Evolutionary conservation across 2,329 filamentous ascomycete species (phyloP).

Genomic region (Xylariaceae sp.): DNA sequence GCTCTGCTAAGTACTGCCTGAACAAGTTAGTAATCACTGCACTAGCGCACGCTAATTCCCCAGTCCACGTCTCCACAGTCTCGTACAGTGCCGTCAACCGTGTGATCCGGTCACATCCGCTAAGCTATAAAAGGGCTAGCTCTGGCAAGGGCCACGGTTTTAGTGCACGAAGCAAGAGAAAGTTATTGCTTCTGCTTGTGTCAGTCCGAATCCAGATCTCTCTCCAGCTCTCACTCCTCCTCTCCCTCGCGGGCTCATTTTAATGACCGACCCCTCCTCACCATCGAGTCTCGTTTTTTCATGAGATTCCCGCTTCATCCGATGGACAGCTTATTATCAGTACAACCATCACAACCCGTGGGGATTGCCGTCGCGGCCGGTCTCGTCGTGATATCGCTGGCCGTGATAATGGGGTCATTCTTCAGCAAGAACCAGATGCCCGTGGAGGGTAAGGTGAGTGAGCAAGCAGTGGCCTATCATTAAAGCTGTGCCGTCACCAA

Average conservation of each 20-base stretch:
- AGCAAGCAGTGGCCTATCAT: not conserved
- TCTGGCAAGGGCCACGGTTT: not conserved
- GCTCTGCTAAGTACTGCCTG: not conserved
- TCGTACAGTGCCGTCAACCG: too few relatives aligned
- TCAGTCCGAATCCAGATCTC: not conserved
- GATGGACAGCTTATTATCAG: slow-evolving; percentile 18
- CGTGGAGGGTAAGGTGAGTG: slow-evolving; percentile 71
- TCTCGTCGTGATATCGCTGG: slow-evolving; percentile 34
- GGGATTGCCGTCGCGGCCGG: slow-evolving; percentile 25
- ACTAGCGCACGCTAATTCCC: not conserved
- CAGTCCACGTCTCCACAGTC: too few relatives aligned
- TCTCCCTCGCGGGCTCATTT: not conserved
- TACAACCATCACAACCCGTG: slow-evolving; percentile 4
- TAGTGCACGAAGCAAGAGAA: not conserved
- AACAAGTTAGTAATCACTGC: not conserved
- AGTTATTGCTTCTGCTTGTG: not conserved
- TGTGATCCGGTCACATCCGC: not conserved
- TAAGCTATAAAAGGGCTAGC: not conserved
- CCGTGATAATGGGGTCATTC: slow-evolving; percentile 61
- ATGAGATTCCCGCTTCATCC: not conserved
- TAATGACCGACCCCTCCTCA: not conserved
- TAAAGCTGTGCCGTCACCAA: too few relatives aligned
- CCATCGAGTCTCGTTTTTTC: not conserved
- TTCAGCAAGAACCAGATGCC: slow-evolving; percentile 69
- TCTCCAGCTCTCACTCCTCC: not conserved